Conservation (phyloP, 2,329 filamentous ascomycete species). For the Zymoseptoria ardabiliae region DNA sequence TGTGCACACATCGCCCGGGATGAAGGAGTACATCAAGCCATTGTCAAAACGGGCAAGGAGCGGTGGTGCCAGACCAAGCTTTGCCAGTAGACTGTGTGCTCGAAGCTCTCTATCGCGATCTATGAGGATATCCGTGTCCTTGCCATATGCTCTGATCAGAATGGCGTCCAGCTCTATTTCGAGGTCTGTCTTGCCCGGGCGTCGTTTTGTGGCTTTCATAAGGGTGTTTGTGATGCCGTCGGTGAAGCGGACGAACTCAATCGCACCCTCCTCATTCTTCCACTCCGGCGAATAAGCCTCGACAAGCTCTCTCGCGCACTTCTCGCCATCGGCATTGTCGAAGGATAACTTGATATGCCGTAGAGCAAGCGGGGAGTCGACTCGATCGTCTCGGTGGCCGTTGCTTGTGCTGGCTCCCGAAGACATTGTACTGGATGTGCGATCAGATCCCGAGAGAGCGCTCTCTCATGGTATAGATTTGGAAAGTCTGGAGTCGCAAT, state of each 20-base stretch:
- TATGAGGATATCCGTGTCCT: slow-evolving; percentile 90
- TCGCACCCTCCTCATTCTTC: slow-evolving; percentile 61
- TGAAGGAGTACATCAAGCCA: slow-evolving; percentile 89
- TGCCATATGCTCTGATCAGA: slow-evolving; percentile 85
- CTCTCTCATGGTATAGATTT: slow-evolving; percentile 8
- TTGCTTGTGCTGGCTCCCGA: slow-evolving; percentile 12
- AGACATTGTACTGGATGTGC: slow-evolving; percentile 18
- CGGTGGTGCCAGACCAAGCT: slow-evolving; percentile 72
- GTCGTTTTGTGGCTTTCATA: slow-evolving; percentile 66
- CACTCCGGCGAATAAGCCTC: slow-evolving; percentile 76
- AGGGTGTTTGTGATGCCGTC: slow-evolving; percentile 97
- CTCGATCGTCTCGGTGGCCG: slow-evolving; percentile 18
- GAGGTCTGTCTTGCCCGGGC: slow-evolving; percentile 62
- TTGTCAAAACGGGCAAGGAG: slow-evolving; percentile 91
- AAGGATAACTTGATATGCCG: slow-evolving; percentile 67
- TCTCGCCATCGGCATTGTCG: slow-evolving; percentile 66
- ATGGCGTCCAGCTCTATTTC: slow-evolving; percentile 78
- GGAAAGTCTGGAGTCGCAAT: slow-evolving; percentile 7
- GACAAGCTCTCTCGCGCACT: slow-evolving; percentile 72
- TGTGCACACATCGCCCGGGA: slow-evolving; percentile 70
- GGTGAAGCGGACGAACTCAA: slow-evolving; percentile 86
- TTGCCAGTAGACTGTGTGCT: slow-evolving; percentile 79
- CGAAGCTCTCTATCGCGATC: slow-evolving; percentile 67
- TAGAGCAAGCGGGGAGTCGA: slow-evolving; percentile 29
- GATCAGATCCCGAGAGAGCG: slow-evolving; percentile 6